Base-by-base conservation (phyloP, 2,329 filamentous ascomycete genomes). In the Epichloe aotearoae region DNA sequence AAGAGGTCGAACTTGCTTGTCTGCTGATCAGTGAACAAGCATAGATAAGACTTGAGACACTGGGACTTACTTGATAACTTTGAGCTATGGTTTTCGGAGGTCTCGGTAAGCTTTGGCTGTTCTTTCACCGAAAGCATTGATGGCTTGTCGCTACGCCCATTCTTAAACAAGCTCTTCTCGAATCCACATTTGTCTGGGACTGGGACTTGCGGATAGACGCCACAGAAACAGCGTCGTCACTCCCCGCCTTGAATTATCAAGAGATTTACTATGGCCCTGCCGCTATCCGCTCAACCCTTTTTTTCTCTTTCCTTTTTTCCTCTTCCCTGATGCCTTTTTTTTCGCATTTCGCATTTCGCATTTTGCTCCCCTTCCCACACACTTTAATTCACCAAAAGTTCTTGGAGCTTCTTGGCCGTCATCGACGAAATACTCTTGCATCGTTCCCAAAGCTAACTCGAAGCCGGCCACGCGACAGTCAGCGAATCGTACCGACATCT, bases 401-500 rank as follows among this genome's bases (percentile, higher is more conserved):
- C 23, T 17, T 17, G 23, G 23, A 17, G 42, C 23, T 14, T 12
- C 23, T 17, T 44, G 6, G 12, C 42, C 11, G 11, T n/a, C 26
- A 17, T 44, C 14, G 23, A 44, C 10, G 20, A 42, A 5, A 39
- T 17, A 39, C 17, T 41, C 11, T 42, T 42, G 26, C 46, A 12
- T 26, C 40, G 23, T 8, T 17, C 3, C 3, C 30, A 33, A 34
- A n/a, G 23, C 50, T 46, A 37, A 44, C 36, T 19, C 45, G 12
- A 30, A n/a, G 6, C 37, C 30, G 7, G 37, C 15, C 46, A 17
- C 33, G 1, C 40, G 8, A 37, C 41, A 56, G 53, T 46, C 46
- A 53, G 46, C 44, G 50, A 52, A 47, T 53, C 52, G 30, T 49
- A 37, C 23, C 49, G 49, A 50, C 36, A 41, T 43, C 42, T 52